Percentiles rank a stretch among this genome's conserved stretches.
Conservation (phyloP, 1,284 basidiomycete genomes). For the Sporisorium reilianum region DNA sequence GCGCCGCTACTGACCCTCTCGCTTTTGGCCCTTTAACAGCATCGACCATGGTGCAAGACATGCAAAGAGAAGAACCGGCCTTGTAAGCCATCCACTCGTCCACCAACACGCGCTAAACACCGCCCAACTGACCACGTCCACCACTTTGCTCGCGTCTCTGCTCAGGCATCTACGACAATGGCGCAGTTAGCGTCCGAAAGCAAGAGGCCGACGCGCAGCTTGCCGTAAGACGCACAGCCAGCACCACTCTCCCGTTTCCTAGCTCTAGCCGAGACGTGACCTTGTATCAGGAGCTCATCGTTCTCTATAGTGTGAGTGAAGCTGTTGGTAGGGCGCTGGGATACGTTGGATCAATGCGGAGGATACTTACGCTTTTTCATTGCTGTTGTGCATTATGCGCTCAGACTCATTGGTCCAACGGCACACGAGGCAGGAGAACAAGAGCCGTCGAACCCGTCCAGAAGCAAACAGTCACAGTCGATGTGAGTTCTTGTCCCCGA, state of each 20-base stretch:
- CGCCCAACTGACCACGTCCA: not conserved
- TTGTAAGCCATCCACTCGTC: slow-evolving; percentile 20
- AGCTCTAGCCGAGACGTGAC: not conserved
- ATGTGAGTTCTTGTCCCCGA: slow-evolving; percentile 8
- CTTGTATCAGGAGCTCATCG: slow-evolving; percentile 13
- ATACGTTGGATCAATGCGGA: too few relatives aligned
- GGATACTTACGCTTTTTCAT: not conserved
- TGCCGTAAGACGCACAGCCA: not conserved
- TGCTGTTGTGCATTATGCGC: too few relatives aligned
- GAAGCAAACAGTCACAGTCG: not conserved
- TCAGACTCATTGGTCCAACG: slow-evolving; percentile 5
- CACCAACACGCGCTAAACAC: not conserved
- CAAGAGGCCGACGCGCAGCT: not conserved
- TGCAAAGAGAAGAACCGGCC: slow-evolving; percentile 30
- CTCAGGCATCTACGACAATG: slow-evolving; percentile 31
- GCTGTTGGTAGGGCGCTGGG: not conserved
- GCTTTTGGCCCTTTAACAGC: slow-evolving; percentile 4
- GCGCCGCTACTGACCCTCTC: not conserved
- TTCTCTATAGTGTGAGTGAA: slow-evolving; percentile 15
- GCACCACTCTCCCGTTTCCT: not conserved
- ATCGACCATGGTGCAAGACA: slow-evolving; percentile 35
- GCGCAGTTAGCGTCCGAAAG: not conserved
- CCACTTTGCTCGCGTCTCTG: not conserved
- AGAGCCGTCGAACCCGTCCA: not conserved
- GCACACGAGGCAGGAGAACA: not conserved